Conservation (phyloP, 2,329 filamentous ascomycete genomes). For the Hypoxylon sp. region DNA sequence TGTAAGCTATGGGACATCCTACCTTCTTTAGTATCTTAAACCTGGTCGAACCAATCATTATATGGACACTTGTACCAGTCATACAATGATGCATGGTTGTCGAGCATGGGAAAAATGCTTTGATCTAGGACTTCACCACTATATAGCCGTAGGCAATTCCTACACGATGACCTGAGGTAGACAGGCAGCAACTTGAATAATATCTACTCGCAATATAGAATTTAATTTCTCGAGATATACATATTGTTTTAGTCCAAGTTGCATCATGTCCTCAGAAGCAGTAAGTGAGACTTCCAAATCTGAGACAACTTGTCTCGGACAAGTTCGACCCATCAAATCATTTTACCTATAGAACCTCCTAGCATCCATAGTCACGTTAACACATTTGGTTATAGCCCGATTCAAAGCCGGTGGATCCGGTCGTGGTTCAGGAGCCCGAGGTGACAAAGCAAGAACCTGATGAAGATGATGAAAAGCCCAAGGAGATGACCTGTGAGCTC, state of each 20-base stretch:
- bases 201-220: background rate
- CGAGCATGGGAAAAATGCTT: slow-evolving; percentile 1
- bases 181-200: background rate
- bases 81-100: slow-evolving; percentile 3
- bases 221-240: background rate
- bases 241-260: background rate
- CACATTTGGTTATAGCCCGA: slow-evolving; percentile 16
- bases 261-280: slow-evolving; percentile 30
- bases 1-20: slow-evolving; percentile 10
- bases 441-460: slow-evolving; percentile 7
- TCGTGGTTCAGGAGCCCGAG: background rate
- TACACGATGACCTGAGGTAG: background rate
- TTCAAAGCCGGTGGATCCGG: slow-evolving; percentile 2
- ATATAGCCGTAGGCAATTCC: slow-evolving; percentile 6
- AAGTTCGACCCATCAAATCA: background rate
- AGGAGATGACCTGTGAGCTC: slow-evolving; percentile 50
- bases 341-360: background rate
- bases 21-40: slow-evolving; percentile 10
- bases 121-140: slow-evolving; percentile 32
- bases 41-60: slow-evolving; percentile 25
- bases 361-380: slow-evolving; percentile 61
- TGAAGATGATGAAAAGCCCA: slow-evolving; percentile 35
- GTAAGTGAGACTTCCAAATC: slow-evolving; percentile 17
- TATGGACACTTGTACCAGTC: slow-evolving; percentile 33
- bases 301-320: too few relatives aligned